Evolutionary conservation across 768 basidiomycete species (phyloP).

Genomic region (Boletus rubroflammeus): DNA sequence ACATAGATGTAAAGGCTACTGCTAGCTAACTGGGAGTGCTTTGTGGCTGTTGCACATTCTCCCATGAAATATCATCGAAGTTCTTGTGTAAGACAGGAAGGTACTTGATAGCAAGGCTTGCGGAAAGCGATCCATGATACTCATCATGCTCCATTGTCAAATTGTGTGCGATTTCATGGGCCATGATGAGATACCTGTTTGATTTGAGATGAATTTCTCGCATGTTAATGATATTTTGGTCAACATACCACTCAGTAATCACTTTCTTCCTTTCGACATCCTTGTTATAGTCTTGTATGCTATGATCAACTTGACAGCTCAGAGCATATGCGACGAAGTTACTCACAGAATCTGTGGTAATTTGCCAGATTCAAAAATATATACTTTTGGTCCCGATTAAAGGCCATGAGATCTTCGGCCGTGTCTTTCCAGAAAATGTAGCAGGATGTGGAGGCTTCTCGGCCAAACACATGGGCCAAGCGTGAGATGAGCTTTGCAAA

Average conservation of each 20-base stretch:
- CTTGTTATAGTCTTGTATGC: background rate
- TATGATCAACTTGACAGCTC: background rate
- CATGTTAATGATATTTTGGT: background rate
- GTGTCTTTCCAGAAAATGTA: conserved; percentile 19
- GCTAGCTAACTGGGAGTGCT: background rate
- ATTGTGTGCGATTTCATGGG: conserved; percentile 28
- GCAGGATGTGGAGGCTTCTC: background rate
- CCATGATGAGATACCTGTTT: conserved; percentile 28
- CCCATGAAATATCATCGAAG: background rate
- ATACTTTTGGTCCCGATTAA: conserved; percentile 12
- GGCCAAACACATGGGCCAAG: conserved; percentile 2
- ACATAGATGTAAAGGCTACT: background rate
- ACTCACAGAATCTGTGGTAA: conserved; percentile 7
- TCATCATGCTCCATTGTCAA: conserved; percentile 23
- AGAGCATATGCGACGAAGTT: background rate
- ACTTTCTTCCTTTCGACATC: conserved; percentile 1
- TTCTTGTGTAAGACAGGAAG: background rate
- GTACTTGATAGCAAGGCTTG: conserved; percentile 6
- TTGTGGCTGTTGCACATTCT: background rate
- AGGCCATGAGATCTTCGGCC: conserved; percentile 16
- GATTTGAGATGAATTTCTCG: background rate
- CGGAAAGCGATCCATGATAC: conserved; percentile 23
- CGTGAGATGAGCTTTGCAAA: conserved; percentile 4
- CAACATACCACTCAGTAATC: conserved; percentile 10
- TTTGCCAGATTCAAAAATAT: conserved; percentile 15